These are phyloP conservation scores for Flaveria ramosissima DNA, from an alignment of 129 eudicot genomes.

Conservation along the genomic window DNA sequence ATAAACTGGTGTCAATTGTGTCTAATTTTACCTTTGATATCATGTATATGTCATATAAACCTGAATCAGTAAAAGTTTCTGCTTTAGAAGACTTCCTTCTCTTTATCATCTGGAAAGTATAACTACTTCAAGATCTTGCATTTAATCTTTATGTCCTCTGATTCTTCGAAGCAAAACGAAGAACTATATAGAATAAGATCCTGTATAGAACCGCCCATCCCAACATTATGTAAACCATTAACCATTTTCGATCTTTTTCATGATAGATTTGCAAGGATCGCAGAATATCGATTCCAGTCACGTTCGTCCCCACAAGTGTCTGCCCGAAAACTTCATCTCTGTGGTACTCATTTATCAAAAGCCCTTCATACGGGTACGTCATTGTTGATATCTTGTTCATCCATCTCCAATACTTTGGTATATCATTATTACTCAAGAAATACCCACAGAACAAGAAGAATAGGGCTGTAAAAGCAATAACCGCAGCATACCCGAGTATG, in stretches of 20 bases:
- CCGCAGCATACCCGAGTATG: constrained; percentile 82
- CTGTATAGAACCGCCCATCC: constrained; percentile 78
- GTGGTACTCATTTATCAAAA: constrained; percentile 67
- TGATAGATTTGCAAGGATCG: constrained; percentile 46
- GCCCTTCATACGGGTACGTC: constrained; percentile 84
- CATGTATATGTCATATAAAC: constrained; percentile 10
- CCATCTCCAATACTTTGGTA: constrained; percentile 73
- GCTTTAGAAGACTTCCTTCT: constrained; percentile 28
- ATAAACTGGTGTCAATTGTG: neutral
- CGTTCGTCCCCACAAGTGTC: constrained; percentile 20
- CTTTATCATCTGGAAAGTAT: constrained; percentile 4
- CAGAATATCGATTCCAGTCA: constrained; percentile 49
- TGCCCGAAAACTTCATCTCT: constrained; percentile 40
- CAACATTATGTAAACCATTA: constrained; percentile 57
- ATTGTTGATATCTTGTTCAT: constrained; percentile 73
- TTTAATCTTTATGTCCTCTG: constrained; percentile 52
- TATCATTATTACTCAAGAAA: constrained; percentile 53
- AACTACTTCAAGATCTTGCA: constrained; percentile 18
- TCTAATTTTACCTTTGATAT: constrained; percentile 7
- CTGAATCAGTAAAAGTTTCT: constrained; percentile 23
- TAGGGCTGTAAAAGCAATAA: constrained; percentile 73
- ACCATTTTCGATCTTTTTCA: constrained; percentile 45
- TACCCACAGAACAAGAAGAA: constrained; percentile 88
- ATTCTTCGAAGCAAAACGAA: constrained; percentile 80
- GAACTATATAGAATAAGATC: constrained; percentile 60